Evolutionary conservation across 768 basidiomycete genomes (phyloP).

Genomic region (Russula virescens): DNA sequence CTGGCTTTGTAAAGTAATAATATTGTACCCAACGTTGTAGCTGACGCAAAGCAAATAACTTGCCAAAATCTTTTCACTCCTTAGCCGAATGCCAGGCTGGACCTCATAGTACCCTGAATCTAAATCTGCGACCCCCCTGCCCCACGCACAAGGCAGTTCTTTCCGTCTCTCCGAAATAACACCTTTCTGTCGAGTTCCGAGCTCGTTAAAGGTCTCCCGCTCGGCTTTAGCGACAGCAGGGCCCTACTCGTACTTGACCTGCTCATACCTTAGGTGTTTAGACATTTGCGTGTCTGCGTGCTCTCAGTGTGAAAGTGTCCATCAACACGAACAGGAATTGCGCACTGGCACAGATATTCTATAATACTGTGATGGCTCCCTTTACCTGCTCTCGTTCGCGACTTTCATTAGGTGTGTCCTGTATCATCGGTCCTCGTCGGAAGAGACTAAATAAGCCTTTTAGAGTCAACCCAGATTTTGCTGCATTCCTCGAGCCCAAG

Average conservation of each 20-base stretch:
- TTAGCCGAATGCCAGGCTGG: too few relatives aligned
- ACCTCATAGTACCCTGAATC: too few relatives aligned
- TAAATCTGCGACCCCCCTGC: constrained; percentile 35
- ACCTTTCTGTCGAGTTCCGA: constrained; percentile 32
- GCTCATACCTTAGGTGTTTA: constrained; percentile 42
- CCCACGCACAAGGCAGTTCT: constrained; percentile 32
- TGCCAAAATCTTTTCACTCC: too few relatives aligned
- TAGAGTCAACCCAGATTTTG: constrained; percentile 36
- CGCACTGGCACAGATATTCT: constrained; percentile 43
- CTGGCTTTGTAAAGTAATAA: too few relatives aligned
- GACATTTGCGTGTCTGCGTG: constrained; percentile 35
- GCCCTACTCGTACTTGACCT: constrained; percentile 44
- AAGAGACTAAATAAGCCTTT: not conserved
- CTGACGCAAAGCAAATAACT: too few relatives aligned
- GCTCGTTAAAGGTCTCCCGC: constrained; percentile 42
- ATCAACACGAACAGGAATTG: not conserved
- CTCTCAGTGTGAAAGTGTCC: constrained; percentile 45
- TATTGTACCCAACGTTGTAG: too few relatives aligned
- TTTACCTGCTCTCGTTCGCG: constrained; percentile 42
- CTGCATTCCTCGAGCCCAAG: constrained; percentile 48
- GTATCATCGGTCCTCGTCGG: not conserved
- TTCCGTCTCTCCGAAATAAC: constrained; percentile 37
- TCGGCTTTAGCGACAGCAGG: constrained; percentile 36
- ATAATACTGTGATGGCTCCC: constrained; percentile 34
- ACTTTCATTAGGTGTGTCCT: constrained; percentile 46